These are phyloP conservation scores for Saksenaea vasiformis DNA, from an alignment of 371 early-diverging fungal genomes.

Conservation along the genomic window DNA sequence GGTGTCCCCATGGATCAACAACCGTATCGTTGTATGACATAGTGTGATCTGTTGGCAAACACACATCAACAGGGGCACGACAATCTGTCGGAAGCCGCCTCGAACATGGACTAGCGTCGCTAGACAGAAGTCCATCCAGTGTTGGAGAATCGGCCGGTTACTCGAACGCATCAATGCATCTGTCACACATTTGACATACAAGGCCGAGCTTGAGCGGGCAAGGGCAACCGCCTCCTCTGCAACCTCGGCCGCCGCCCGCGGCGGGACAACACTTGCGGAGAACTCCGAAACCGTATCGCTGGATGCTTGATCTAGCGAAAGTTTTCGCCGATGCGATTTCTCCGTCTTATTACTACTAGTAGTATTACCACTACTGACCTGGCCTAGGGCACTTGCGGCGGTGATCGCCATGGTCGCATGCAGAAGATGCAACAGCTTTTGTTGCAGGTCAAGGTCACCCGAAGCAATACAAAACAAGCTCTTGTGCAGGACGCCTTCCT, in stretches of 20 bases:
- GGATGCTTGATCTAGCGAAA: constrained; percentile 20
- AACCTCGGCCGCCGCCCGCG: constrained; percentile 3
- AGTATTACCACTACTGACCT: constrained; percentile 13
- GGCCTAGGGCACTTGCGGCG: constrained; percentile 24
- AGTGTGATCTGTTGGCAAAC: constrained; percentile 64
- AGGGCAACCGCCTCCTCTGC: constrained; percentile 29
- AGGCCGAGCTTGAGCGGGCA: constrained; percentile 41
- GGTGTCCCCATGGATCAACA: constrained; percentile 36
- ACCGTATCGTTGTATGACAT: constrained; percentile 41
- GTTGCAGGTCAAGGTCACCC: constrained; percentile 67
- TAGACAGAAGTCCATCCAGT: constrained; percentile 79
- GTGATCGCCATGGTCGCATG: constrained; percentile 60
- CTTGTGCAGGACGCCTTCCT: constrained; percentile 59
- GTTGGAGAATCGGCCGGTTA: constrained; percentile 70
- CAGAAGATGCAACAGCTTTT: constrained; percentile 69
- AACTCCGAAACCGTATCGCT: constrained; percentile 17
- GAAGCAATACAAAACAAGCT: constrained; percentile 61
- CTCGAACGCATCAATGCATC: constrained; percentile 59
- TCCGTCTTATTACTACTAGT: no score
- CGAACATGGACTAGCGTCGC: constrained; percentile 63
- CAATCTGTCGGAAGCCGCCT: constrained; percentile 58
- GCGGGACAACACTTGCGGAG: constrained; percentile 9
- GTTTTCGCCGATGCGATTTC: constrained; percentile 17
- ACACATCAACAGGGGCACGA: constrained; percentile 65
- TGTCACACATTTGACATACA: constrained; percentile 63